A percentile compares a stretch with the other conserved stretches of the same genome.
Conservation (phyloP, 179 eudicot species). For the Beta corolliflora region DNA sequence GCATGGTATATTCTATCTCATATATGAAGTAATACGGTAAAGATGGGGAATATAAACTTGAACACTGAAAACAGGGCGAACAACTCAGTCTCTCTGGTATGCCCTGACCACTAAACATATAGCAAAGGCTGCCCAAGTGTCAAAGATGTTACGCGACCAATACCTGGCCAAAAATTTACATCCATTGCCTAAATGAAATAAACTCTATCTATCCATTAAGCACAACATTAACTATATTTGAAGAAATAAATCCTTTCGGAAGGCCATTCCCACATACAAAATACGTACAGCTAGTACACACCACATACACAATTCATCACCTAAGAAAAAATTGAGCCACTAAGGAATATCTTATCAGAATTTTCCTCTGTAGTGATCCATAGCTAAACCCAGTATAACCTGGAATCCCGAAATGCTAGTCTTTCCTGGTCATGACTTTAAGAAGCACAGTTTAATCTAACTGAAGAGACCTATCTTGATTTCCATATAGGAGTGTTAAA, state of each 20-base stretch:
- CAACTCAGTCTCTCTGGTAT: background rate
- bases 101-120: background rate
- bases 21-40: background rate
- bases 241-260: background rate
- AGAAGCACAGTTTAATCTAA: background rate
- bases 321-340: background rate
- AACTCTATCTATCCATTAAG: too few relatives aligned
- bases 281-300: too few relatives aligned
- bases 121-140: background rate
- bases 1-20: background rate
- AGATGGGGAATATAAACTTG: background rate
- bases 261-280: background rate
- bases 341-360: too few relatives aligned
- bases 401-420: background rate
- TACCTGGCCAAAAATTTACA: background rate
- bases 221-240: background rate
- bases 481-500: too few relatives aligned
- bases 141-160: background rate
- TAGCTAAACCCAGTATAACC: background rate
- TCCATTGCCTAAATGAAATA: background rate
- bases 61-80: background rate
- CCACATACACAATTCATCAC: background rate
- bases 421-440: background rate
- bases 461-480: background rate
- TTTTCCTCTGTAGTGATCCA: background rate